Evolutionary conservation across 345 rosid genomes (phyloP).

Genomic region (Corchorus olitorius): DNA sequence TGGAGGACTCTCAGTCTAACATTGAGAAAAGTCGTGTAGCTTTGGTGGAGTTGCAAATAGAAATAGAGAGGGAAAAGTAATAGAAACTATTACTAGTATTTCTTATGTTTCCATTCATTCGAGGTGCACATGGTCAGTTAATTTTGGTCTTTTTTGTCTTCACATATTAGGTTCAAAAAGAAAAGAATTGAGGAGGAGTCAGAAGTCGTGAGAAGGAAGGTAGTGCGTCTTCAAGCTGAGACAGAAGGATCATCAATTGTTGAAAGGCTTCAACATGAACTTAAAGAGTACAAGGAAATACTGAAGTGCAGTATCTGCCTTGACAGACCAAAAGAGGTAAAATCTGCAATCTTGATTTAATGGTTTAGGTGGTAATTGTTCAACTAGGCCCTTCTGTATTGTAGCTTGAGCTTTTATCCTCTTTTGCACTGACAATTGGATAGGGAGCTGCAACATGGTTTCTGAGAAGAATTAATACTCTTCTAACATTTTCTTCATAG

Average conservation of each 20-base stretch:
- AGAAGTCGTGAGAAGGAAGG: conserved; percentile 67
- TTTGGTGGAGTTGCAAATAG: conserved; percentile 56
- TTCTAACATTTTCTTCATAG: not conserved
- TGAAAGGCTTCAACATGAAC: conserved; percentile 79
- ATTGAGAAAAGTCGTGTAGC: conserved; percentile 54
- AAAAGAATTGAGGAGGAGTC: conserved; percentile 82
- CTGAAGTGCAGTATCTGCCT: conserved; percentile 87
- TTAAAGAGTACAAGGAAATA: conserved; percentile 82
- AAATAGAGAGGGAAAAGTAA: conserved; percentile 81
- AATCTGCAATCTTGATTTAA: not conserved
- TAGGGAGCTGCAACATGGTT: not conserved
- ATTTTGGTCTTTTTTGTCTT: not conserved
- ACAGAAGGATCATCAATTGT: conserved; percentile 68
- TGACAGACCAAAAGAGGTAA: conserved; percentile 91
- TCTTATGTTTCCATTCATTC: not conserved
- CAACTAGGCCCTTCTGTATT: not conserved
- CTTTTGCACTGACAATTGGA: not conserved
- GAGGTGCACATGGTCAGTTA: not conserved
- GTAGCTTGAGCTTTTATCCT: not conserved
- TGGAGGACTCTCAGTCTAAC: conserved; percentile 65
- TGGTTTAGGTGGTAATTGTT: conserved; percentile 6
- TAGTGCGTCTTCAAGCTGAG: conserved; percentile 55
- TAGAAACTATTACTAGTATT: not conserved
- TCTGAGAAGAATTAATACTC: not conserved
- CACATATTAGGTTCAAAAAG: conserved; percentile 59